These are phyloP conservation scores for Nicotiana attenuata DNA, from an alignment of 257 asterid species.

Conservation along the genomic window DNA sequence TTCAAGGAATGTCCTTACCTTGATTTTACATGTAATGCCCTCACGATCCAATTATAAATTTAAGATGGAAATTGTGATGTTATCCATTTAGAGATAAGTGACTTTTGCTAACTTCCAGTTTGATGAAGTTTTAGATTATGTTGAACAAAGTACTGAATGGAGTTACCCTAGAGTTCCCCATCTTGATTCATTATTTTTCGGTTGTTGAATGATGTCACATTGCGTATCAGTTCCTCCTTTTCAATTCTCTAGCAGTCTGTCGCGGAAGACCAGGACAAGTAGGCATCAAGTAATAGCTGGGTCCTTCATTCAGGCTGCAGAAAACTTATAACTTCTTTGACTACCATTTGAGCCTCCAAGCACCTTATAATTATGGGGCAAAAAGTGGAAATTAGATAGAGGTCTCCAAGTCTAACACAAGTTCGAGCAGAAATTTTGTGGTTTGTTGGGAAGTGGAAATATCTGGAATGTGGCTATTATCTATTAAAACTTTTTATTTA, in stretches of 20 bases:
- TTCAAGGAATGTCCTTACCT: not conserved
- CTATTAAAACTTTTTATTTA: not conserved
- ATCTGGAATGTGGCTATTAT: not conserved
- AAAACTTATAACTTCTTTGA: not conserved
- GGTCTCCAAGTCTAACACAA: not conserved
- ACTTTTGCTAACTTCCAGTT: not conserved
- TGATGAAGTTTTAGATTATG: not conserved
- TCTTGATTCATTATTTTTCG: not conserved
- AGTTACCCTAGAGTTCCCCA: not conserved
- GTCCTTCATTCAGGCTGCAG: not conserved
- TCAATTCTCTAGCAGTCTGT: not conserved
- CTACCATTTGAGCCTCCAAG: not conserved
- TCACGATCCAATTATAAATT: not conserved
- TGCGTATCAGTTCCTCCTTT: not conserved
- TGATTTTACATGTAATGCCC: not conserved
- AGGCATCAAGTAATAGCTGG: not conserved
- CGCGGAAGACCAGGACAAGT: not conserved
- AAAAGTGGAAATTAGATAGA: not conserved
- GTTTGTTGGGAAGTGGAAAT: slow-evolving; percentile 1
- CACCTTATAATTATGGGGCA: not conserved
- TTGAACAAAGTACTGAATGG: not conserved
- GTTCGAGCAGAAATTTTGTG: not conserved
- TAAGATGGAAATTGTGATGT: not conserved
- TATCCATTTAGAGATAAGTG: not conserved
- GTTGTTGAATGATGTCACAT: not conserved